phyloP scores from a whole-genome alignment of 257 asterid genomes.

The Handroanthus guayacan region DNA sequence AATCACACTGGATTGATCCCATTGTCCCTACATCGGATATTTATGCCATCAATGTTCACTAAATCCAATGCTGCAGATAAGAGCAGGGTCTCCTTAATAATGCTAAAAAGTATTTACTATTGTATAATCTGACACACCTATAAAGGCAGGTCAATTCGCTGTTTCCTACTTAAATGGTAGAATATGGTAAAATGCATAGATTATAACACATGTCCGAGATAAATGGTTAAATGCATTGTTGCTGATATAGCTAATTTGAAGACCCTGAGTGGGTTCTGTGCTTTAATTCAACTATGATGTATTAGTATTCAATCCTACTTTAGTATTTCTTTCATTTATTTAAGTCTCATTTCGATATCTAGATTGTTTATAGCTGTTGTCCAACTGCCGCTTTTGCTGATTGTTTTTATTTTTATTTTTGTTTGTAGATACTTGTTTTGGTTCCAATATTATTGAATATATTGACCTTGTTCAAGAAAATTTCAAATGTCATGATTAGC shows the following conservation, averaged over 20 bases:
- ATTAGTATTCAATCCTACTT: background rate
- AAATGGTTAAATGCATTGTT: conserved; percentile 10
- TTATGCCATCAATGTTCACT: background rate
- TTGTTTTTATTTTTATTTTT: background rate
- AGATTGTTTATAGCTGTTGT: background rate
- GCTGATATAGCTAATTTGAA: conserved; percentile 2
- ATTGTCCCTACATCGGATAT: conserved; percentile 4
- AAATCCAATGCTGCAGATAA: conserved; percentile 1
- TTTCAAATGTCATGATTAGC: background rate
- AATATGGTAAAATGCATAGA: too few species aligned
- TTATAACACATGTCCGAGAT: background rate
- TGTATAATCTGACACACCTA: background rate
- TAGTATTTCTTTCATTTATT: background rate
- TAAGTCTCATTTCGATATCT: background rate
- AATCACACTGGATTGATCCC: background rate
- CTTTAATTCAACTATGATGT: background rate
- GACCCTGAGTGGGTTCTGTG: background rate
- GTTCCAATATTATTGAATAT: too few species aligned
- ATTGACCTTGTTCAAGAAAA: background rate
- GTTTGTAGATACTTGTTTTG: background rate
- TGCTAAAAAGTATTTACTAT: background rate
- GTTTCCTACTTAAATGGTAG: conserved; percentile 4
- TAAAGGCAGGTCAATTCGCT: background rate
- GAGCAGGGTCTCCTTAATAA: background rate
- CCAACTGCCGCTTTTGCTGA: background rate